Percentiles rank a stretch among this genome's conserved stretches.
These are phyloP conservation scores for Pugionium dolabratum DNA, from an alignment of 345 rosid genomes.

Conservation along the genomic window DNA sequence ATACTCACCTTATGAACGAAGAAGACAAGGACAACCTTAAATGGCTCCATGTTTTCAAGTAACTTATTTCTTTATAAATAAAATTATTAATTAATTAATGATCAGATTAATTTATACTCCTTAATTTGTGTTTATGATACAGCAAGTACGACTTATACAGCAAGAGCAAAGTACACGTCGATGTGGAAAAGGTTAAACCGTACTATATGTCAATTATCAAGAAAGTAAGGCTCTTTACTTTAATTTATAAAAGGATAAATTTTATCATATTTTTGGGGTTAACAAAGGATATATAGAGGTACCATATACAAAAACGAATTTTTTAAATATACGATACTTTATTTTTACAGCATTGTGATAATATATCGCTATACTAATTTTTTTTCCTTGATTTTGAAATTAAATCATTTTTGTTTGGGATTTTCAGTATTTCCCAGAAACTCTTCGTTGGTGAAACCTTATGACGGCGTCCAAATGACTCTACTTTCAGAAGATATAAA, in stretches of 20 bases:
- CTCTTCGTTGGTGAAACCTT: conserved; percentile 32
- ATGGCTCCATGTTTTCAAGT: conserved; percentile 79
- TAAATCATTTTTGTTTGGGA: background rate
- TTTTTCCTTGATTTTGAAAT: background rate
- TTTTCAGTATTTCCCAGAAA: conserved; percentile 40
- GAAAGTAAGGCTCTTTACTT: conserved; percentile 43
- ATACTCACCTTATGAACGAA: conserved; percentile 55
- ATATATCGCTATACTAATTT: background rate
- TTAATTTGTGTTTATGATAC: conserved; percentile 17
- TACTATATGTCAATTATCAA: conserved; percentile 46
- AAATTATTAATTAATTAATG: background rate
- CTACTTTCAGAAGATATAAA: too few relatives aligned
- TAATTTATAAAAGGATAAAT: background rate
- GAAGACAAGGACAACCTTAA: conserved; percentile 54
- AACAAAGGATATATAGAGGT: too few relatives aligned
- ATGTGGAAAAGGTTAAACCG: conserved; percentile 52
- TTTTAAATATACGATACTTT: too few relatives aligned
- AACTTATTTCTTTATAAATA: background rate
- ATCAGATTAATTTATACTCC: background rate
- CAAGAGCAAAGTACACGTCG: conserved; percentile 61
- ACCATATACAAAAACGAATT: too few relatives aligned
- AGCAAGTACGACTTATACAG: conserved; percentile 75
- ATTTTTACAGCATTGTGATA: too few relatives aligned
- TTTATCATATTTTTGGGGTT: too few relatives aligned
- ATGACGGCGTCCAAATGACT: too few relatives aligned